Base-by-base conservation (phyloP, 2,329 filamentous ascomycete species). In the Colletotrichum ledebouriae region DNA sequence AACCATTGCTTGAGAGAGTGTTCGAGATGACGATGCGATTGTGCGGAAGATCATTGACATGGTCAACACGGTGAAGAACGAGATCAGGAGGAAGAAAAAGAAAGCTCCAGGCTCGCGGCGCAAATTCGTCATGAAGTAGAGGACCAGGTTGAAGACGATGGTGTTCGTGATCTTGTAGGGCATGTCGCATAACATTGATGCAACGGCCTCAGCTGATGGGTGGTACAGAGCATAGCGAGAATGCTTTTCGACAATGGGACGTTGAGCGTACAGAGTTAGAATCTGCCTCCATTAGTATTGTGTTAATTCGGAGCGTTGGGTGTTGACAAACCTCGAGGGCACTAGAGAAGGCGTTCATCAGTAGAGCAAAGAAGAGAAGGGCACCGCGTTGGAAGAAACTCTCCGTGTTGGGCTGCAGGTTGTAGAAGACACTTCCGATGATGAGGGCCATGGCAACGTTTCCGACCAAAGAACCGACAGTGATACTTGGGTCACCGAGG, bases 191-290 rank as follows among this genome's bases (percentile, higher is more conserved):
- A 97, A 79, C 91, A 97, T 96, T 10, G 92, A 96, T 0, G 92
- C 89, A 67, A 93, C 85, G n/a, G 94, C 93, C 84, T 98, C 94
- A 15, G 94, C 92, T 10, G 92, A 94, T 0, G 94, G 94, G 75
- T 97, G 94, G 74, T 97, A 97, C 17, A 97, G 85, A 17, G 94
- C 94, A 76, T 97, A 97, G 66, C 92, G 89, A 63, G 86, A 82
- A 73, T 98, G 94, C 77, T 97, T 97, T 76, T 97, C 94, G 69
- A 98, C 93, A 73, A 97, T 97, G 1, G 92, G 92, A 42, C 94
- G 91, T 86, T 97, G 94, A 2, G 92, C 88, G 76, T 96, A 98
- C 4, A 97, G 85, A 0, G 92, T 94, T 39, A 96, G 80, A 76
- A 97, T 96, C 84, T 90, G 69, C 0, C 0, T 2, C 0, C n/a